Percentiles rank a stretch among this genome's conserved stretches.
phyloP scores from a whole-genome alignment of 176 grass and related monocot species.

The Miscanthus lutarioriparius region DNA sequence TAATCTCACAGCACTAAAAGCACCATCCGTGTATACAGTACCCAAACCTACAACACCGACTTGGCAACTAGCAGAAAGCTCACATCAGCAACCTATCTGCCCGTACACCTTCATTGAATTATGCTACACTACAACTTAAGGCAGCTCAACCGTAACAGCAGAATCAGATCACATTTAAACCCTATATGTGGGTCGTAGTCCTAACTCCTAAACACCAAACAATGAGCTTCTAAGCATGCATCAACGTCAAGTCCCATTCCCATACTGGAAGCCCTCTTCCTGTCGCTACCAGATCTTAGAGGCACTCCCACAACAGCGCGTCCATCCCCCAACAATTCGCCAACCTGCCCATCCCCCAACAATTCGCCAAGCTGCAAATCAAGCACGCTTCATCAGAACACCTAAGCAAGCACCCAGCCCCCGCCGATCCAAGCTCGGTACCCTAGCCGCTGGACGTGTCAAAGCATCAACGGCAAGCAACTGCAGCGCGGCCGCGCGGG shows the following conservation, averaged over 20 bases:
- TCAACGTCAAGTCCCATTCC: not conserved
- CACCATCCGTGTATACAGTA: not conserved
- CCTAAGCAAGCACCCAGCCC: not conserved
- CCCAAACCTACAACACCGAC: not conserved
- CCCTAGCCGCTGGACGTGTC: slow-evolving; percentile 4
- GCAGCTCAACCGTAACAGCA: slow-evolving; percentile 3
- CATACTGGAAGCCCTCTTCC: not conserved
- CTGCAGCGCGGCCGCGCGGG: not conserved
- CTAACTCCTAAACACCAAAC: not conserved
- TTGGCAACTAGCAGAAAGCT: not conserved
- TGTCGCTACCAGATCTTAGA: not conserved
- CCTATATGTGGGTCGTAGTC: not conserved
- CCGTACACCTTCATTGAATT: not conserved
- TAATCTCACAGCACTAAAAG: not conserved
- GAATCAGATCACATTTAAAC: not conserved
- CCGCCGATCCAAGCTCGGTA: not conserved
- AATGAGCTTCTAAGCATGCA: not conserved
- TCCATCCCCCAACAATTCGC: not conserved
- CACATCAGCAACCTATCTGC: not conserved
- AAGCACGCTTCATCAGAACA: slow-evolving; percentile 4
- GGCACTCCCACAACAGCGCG: not conserved
- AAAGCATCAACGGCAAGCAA: slow-evolving; percentile 13
- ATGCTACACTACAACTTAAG: not conserved
- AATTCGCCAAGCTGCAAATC: not conserved
- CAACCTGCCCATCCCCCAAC: not conserved